Evolutionary conservation across 2,329 filamentous ascomycete species (phyloP), one percentile per base, ranked within the genome.

Genomic region (Erysiphe neolycopersici): DNA sequence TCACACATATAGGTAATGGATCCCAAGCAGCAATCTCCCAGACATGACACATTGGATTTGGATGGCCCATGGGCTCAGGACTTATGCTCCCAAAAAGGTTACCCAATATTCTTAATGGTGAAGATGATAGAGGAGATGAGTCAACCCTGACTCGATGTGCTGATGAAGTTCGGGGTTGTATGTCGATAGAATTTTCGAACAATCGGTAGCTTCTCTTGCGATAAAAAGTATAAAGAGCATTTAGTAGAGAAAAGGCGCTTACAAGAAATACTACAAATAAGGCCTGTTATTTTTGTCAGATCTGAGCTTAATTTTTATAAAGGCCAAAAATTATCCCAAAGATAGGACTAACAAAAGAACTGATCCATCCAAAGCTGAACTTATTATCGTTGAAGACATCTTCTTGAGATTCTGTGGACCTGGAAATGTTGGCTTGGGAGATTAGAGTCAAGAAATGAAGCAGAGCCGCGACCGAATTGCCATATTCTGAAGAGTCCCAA

Each of bases 11-110:
- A 2, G 85, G 83, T 40, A 87, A 69, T 31, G 91, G 89, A 57
- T 95, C 85, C 89, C 89, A 98, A 6, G 95, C 69, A 1, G 78
- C 71, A 42, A 98, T 62, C 60, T 98, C 85, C 89, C 89, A 98
- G 10, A 98, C 89, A 59, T 98, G 85, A 11, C 77, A 71, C 22
- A 71, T 69, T 45, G 76, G 73, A 56, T 89, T 78, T 0, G 87
- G 82, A 59, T 94, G 80, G 26, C 83, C 79, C 55, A 84, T 73
- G 22, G 80, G 76, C 50, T 85, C 74, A n/a, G 84, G 81, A 18
- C 73, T 76, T 32, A 76, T 73, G 22, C 69, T 62, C 1, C 73
- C 67, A 31, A 93, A 61, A 38, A 81, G 64, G 48, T 69, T 73
- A 26, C 75, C 69, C 33, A 95, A 59, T 45, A 82, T 76, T 44